Conservation (phyloP, 2,329 filamentous ascomycete species). For the Claviceps fusiformis region DNA sequence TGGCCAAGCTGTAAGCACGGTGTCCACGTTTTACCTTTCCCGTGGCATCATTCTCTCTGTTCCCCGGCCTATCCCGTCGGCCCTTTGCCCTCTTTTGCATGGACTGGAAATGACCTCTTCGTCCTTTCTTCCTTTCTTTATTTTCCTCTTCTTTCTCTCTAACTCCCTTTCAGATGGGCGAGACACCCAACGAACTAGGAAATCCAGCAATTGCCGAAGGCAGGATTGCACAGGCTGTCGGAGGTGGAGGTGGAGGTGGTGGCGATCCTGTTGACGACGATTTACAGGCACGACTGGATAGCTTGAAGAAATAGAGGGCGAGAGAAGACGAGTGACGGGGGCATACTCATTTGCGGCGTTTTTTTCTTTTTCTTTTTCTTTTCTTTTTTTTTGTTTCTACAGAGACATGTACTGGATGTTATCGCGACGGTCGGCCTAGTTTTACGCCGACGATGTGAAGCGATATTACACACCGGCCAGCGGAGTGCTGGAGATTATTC, state of each 20-base stretch:
- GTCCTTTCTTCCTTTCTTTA: slow-evolving; percentile 4
- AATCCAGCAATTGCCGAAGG: slow-evolving; percentile 58
- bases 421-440: not conserved
- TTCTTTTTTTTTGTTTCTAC: too few species aligned
- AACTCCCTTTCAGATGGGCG: slow-evolving; percentile 59
- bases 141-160: too few species aligned
- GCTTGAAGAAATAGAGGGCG: slow-evolving; percentile 48
- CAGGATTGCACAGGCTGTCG: slow-evolving; percentile 76
- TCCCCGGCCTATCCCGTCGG: too few species aligned
- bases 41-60: not conserved
- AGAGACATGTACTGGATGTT: not conserved
- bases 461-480: not conserved
- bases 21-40: not conserved
- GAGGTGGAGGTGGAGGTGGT: slow-evolving; percentile 31
- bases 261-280: slow-evolving; percentile 69
- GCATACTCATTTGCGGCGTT: not conserved
- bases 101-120: slow-evolving; percentile 4
- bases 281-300: slow-evolving; percentile 84
- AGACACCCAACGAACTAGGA: slow-evolving; percentile 77
- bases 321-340: slow-evolving; percentile 12
- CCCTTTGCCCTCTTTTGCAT: not conserved
- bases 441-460: not conserved
- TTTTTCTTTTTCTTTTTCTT: not conserved
- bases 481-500: not conserved
- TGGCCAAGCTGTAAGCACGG: slow-evolving; percentile 60